A percentile compares a stretch with the other conserved stretches of the same genome.
phyloP scores from a whole-genome alignment of 2,329 filamentous ascomycete genomes.

The Xylariaceae sp. region DNA sequence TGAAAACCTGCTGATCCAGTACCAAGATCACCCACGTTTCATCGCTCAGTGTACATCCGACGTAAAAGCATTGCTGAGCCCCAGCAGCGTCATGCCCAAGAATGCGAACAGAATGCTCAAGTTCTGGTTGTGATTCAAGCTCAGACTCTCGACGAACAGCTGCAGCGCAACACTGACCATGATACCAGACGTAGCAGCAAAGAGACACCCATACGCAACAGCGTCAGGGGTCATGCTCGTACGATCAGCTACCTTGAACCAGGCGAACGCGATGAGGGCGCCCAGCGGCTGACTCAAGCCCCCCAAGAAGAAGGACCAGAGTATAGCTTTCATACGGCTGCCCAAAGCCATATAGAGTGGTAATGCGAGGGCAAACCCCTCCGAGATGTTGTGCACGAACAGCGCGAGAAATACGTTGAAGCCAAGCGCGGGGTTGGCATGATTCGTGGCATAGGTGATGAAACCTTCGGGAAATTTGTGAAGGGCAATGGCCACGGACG shows the following conservation, averaged over 20 bases:
- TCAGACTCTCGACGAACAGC: conserved; percentile 81
- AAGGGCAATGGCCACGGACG: conserved; percentile 87
- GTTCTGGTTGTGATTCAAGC: conserved; percentile 73
- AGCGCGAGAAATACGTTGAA: conserved; percentile 92
- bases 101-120: conserved; percentile 79
- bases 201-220: conserved; percentile 74
- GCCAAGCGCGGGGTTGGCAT: conserved; percentile 84
- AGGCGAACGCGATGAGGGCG: conserved; percentile 76
- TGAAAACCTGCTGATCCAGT: no score
- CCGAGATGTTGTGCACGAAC: conserved; percentile 97
- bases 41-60: conserved; percentile 42
- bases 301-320: conserved; percentile 78
- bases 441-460: conserved; percentile 95
- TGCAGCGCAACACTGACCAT: conserved; percentile 93
- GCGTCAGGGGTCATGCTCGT: conserved; percentile 48
- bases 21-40: no score
- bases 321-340: conserved; percentile 75
- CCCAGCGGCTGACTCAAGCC: conserved; percentile 85
- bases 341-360: conserved; percentile 88
- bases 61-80: conserved; percentile 80
- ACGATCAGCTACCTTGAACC: conserved; percentile 69
- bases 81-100: conserved; percentile 81
- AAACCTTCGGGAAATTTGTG: conserved; percentile 90
- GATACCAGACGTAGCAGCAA: conserved; percentile 85
- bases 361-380: conserved; percentile 91